Evolutionary conservation across 78 protist genomes (phyloP).

Genomic region (Dictyostelium citrinum): DNA sequence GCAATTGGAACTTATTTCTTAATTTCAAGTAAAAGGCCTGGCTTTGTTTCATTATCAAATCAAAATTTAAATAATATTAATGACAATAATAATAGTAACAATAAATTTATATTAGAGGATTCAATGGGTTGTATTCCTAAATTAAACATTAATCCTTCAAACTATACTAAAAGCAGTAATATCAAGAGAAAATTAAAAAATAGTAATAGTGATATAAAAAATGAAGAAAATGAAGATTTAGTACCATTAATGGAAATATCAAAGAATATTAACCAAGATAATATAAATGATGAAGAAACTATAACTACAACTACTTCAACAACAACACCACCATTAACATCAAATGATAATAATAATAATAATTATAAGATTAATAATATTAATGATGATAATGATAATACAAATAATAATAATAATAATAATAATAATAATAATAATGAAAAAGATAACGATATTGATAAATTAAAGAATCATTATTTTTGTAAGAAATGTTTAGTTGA

Average conservation of each 20-base stretch:
- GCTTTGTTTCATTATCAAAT: neutral
- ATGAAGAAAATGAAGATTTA: neutral
- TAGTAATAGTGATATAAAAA: neutral
- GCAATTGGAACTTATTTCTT: neutral
- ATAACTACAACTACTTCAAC: neutral
- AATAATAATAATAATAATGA: neutral
- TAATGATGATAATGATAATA: neutral
- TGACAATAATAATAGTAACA: neutral
- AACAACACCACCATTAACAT: neutral
- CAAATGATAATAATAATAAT: neutral
- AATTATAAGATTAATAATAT: neutral
- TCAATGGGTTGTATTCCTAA: neutral
- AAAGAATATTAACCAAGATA: neutral
- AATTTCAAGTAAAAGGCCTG: neutral
- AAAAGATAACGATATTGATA: neutral
- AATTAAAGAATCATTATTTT: neutral
- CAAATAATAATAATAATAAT: neutral
- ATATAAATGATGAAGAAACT: neutral
- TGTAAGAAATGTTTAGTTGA: conserved; percentile 1
- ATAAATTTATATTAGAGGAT: neutral
- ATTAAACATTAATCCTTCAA: neutral
- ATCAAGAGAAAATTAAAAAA: neutral
- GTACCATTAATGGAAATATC: neutral
- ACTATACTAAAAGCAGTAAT: neutral
- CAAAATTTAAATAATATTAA: neutral